Conservation (phyloP, 139 green algal genomes). For the Parachlorella kessleri region DNA sequence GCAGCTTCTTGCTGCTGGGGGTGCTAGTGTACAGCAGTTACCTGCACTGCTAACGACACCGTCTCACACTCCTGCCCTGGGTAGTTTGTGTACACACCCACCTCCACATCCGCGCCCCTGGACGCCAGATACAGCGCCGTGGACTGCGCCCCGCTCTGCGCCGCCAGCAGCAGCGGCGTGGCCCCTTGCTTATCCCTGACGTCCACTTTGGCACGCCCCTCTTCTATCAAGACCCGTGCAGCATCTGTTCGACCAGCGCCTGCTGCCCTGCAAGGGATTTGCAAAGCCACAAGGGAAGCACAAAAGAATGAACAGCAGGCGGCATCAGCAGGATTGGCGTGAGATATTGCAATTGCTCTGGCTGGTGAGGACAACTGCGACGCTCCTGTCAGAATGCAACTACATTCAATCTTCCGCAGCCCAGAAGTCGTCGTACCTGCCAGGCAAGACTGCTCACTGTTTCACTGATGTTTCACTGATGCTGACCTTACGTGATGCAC, state of each 20-base stretch:
- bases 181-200: conserved; percentile 37
- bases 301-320: background rate
- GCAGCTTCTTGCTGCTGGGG: background rate
- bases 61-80: too few relatives aligned
- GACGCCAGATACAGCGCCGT: conserved; percentile 48
- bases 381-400: background rate
- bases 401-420: background rate
- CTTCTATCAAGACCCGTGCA: conserved; percentile 11
- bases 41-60: background rate
- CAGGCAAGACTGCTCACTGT: background rate
- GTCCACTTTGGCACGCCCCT: conserved; percentile 18
- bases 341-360: too few relatives aligned
- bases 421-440: background rate
- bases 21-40: background rate
- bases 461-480: background rate
- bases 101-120: conserved; percentile 45
- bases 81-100: too few relatives aligned
- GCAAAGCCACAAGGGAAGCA: background rate
- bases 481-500: background rate
- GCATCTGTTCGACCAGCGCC: conserved; percentile 2
- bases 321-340: too few relatives aligned
- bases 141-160: conserved; percentile 35
- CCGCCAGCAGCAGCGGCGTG: conserved; percentile 63
- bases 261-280: conserved; percentile 9
- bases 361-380: too few relatives aligned